A percentile compares a stretch with the other conserved stretches of the same genome.
phyloP scores from a whole-genome alignment of 2,329 filamentous ascomycete genomes.

The Fusarium domesticum region DNA sequence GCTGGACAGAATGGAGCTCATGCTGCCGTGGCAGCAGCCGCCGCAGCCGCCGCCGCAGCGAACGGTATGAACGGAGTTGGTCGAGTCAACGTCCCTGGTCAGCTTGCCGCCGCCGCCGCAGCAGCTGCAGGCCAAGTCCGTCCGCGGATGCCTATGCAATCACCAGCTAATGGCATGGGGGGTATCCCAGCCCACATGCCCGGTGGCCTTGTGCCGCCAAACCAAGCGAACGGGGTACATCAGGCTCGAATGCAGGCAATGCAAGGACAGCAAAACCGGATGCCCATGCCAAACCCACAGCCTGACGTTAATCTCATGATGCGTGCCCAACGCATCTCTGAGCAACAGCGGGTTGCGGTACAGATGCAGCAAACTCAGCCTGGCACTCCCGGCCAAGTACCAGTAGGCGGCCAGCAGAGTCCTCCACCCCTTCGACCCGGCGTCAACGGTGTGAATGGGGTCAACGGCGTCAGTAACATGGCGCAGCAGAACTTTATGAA shows the following conservation, averaged over 20 bases:
- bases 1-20: slow-evolving; percentile 30
- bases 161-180: slow-evolving; percentile 50
- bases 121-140: slow-evolving; percentile 44
- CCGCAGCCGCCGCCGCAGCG: slow-evolving; percentile 25
- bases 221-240: slow-evolving; percentile 62
- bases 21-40: slow-evolving; percentile 24
- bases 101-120: slow-evolving; percentile 43
- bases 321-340: slow-evolving; percentile 64
- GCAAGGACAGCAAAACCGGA: slow-evolving; percentile 57
- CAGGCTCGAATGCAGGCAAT: slow-evolving; percentile 66
- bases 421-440: slow-evolving; percentile 45
- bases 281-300: slow-evolving; percentile 46
- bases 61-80: slow-evolving; percentile 30
- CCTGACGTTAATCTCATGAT: slow-evolving; percentile 56
- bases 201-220: slow-evolving; percentile 50
- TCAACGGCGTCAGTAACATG: slow-evolving; percentile 41
- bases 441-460: slow-evolving; percentile 24
- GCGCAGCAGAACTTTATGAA: slow-evolving; percentile 53
- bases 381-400: slow-evolving; percentile 33
- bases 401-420: slow-evolving; percentile 35
- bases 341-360: slow-evolving; percentile 57
- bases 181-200: slow-evolving; percentile 48
- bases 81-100: slow-evolving; percentile 44
- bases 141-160: slow-evolving; percentile 53
- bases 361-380: slow-evolving; percentile 45